A percentile compares a stretch with the other conserved stretches of the same genome.
Evolutionary conservation across 192 early-diverging fungal genomes (phyloP).

Genomic region (Polychytrium aggregatum): DNA sequence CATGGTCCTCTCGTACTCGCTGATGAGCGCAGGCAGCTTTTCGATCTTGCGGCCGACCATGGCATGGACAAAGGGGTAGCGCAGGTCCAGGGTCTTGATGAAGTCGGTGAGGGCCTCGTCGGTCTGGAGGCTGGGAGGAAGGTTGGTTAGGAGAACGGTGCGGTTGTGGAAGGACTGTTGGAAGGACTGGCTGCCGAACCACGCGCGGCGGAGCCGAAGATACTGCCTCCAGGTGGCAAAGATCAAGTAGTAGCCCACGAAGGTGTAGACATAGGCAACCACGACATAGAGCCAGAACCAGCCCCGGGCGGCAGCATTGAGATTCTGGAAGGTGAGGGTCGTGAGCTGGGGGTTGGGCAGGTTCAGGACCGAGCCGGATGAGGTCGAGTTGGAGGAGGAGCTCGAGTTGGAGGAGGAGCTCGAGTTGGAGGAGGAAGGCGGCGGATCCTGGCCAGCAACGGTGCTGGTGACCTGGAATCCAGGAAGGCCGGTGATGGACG

Average conservation of each 20-base stretch:
- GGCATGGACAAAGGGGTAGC: background rate
- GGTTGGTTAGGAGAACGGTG: constrained; percentile 26
- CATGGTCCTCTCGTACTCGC: constrained; percentile 3
- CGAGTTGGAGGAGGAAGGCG: no score
- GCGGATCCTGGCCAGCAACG: no score
- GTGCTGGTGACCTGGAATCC: no score
- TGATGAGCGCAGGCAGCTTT: constrained; percentile 7
- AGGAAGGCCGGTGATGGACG: no score
- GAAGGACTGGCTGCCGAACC: constrained; percentile 13
- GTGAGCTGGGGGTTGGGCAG: no score
- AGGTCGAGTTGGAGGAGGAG: no score
- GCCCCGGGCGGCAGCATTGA: no score
- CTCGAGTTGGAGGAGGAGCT: no score
- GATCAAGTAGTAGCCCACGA: constrained; percentile 5
- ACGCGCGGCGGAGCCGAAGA: constrained; percentile 11
- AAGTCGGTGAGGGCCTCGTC: constrained; percentile 9
- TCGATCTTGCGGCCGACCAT: constrained; percentile 9
- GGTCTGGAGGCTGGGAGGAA: constrained; percentile 19
- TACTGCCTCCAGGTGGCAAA: constrained; percentile 23
- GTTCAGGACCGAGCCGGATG: no score
- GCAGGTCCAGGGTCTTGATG: constrained; percentile 9
- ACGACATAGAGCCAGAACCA: no score
- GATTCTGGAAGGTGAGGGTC: no score
- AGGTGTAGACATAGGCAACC: no score
- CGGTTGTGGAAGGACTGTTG: constrained; percentile 13